A percentile compares a stretch with the other conserved stretches of the same genome.
Conservation (phyloP, 208 protist genomes). For the Leishmania aethiopica region DNA sequence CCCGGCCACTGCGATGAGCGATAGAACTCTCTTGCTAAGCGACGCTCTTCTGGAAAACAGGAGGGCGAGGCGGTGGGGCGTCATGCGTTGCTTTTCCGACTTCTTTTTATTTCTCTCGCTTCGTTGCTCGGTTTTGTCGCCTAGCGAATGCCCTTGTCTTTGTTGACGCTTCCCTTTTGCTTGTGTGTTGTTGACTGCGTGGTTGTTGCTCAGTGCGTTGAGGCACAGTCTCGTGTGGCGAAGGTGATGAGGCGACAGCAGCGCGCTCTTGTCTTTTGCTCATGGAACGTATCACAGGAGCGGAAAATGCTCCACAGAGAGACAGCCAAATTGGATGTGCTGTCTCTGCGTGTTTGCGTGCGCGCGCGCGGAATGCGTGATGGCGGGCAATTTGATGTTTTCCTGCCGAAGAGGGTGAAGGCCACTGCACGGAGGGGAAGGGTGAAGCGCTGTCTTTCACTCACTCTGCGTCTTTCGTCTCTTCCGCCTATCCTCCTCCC, state of each 20-base stretch:
- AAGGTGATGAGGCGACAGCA: background rate
- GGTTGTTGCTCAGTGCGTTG: background rate
- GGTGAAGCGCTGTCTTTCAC: background rate
- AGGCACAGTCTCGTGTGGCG: background rate
- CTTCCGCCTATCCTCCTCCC: background rate
- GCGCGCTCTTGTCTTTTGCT: background rate
- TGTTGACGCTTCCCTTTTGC: background rate
- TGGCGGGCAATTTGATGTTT: background rate
- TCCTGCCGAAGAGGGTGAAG: background rate
- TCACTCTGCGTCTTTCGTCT: background rate
- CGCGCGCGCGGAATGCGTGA: background rate
- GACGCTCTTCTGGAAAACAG: background rate
- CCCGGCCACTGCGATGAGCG: background rate
- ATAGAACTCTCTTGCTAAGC: background rate
- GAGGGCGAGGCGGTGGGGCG: background rate
- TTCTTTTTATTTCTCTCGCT: background rate
- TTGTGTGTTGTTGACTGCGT: background rate
- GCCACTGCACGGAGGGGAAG: background rate
- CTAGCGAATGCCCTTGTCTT: background rate
- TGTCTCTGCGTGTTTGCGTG: too few relatives aligned
- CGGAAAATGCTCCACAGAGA: background rate
- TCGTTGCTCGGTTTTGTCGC: background rate
- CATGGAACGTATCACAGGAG: background rate
- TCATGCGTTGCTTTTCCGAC: background rate
- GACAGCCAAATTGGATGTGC: background rate